A percentile compares a stretch with the other conserved stretches of the same genome.
Evolutionary conservation across 2,329 filamentous ascomycete genomes (phyloP).

Genomic region (Calonectria naviculata): DNA sequence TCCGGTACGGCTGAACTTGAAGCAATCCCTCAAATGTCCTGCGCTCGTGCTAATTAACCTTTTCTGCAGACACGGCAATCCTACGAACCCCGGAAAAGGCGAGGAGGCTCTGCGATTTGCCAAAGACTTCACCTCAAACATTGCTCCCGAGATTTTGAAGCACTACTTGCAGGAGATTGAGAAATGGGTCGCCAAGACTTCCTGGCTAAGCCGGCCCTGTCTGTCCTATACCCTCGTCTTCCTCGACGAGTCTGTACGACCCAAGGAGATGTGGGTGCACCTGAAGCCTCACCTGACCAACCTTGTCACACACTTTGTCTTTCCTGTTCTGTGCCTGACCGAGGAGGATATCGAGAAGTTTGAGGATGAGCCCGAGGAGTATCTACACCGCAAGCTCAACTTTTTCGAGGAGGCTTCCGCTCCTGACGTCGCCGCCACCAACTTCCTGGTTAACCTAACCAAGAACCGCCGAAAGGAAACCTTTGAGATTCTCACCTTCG

Average conservation of each 20-base stretch:
- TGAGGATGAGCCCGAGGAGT: slow-evolving; percentile 93
- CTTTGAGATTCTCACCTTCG: slow-evolving; percentile 92
- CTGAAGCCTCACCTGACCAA: slow-evolving; percentile 94
- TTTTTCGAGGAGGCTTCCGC: slow-evolving; percentile 98
- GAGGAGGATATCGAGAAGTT: slow-evolving; percentile 95
- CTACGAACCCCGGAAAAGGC: slow-evolving; percentile 76
- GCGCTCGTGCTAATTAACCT: not conserved
- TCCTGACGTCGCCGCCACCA: slow-evolving; percentile 94
- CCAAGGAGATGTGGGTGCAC: slow-evolving; percentile 96
- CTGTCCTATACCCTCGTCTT: slow-evolving; percentile 94
- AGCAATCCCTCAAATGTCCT: not conserved
- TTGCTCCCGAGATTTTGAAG: slow-evolving; percentile 96
- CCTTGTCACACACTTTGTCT: slow-evolving; percentile 93
- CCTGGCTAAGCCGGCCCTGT: slow-evolving; percentile 95
- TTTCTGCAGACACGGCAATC: slow-evolving; percentile 87
- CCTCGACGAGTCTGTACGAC: slow-evolving; percentile 96
- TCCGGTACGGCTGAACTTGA: slow-evolving; percentile 69
- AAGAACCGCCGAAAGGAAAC: slow-evolving; percentile 96
- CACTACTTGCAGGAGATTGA: slow-evolving; percentile 95
- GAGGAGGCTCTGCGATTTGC: slow-evolving; percentile 85
- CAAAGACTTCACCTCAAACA: slow-evolving; percentile 89
- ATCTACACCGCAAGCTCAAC: slow-evolving; percentile 96
- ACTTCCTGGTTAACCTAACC: slow-evolving; percentile 94
- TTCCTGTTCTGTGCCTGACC: slow-evolving; percentile 92
- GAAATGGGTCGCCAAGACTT: slow-evolving; percentile 94